Conservation (phyloP, 768 basidiomycete species). For the Mycena albidolilacea region DNA sequence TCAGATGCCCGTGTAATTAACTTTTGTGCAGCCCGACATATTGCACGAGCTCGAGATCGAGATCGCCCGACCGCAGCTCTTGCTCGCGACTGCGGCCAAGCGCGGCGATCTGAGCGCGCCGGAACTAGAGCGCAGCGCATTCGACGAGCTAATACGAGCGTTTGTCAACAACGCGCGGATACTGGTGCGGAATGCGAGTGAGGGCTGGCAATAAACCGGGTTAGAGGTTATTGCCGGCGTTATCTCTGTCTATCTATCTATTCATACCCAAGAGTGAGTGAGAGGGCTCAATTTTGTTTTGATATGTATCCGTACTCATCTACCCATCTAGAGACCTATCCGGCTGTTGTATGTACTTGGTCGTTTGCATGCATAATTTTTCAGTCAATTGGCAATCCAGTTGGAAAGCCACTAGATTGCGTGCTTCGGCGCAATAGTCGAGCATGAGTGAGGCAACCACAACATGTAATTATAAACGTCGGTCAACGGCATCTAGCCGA, state of each 20-base stretch:
- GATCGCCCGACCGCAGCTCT: conserved; percentile 76
- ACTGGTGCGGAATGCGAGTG: conserved; percentile 79
- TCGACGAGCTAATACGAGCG: conserved; percentile 92
- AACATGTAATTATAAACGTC: background rate
- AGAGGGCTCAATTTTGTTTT: background rate
- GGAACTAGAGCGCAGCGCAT: conserved; percentile 79
- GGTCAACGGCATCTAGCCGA: background rate
- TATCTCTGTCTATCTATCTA: background rate
- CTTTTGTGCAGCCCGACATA: conserved; percentile 63
- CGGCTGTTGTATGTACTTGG: background rate
- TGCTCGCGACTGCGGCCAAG: conserved; percentile 80
- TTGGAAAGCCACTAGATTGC: background rate
- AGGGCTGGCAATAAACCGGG: conserved; percentile 18
- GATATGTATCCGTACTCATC: conserved; percentile 8
- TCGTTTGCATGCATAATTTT: background rate
- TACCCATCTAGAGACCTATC: background rate
- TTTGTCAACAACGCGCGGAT: conserved; percentile 96
- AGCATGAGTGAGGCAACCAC: background rate
- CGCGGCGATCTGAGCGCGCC: conserved; percentile 72
- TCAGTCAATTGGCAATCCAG: background rate
- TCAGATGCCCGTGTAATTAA: conserved; percentile 13
- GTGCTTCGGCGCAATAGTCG: background rate
- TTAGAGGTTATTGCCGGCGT: background rate
- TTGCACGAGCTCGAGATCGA: conserved; percentile 95
- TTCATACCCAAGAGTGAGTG: background rate